Conservation (phyloP, 345 rosid genomes). For the Acer yangbiense region DNA sequence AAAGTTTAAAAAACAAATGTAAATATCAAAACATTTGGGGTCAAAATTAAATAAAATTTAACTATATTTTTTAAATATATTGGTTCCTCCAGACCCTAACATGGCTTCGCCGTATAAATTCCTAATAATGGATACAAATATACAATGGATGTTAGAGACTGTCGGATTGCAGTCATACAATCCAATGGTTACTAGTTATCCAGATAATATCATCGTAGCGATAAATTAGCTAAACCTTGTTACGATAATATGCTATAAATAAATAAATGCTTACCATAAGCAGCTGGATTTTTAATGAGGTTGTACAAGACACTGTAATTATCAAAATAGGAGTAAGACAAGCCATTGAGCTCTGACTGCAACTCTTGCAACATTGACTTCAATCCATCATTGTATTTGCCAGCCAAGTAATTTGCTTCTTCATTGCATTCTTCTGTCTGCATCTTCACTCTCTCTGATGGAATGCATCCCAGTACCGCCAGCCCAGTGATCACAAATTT, state of each 20-base stretch:
- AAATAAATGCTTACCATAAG: slow-evolving; percentile 38
- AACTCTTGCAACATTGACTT: slow-evolving; percentile 42
- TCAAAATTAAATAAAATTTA: too few species aligned
- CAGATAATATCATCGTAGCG: too few species aligned
- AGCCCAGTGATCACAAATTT: slow-evolving; percentile 57
- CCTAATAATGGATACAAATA: too few species aligned
- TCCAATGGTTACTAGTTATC: too few species aligned
- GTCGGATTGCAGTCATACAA: too few species aligned
- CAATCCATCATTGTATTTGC: slow-evolving; percentile 44
- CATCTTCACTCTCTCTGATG: slow-evolving; percentile 45
- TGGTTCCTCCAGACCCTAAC: too few species aligned
- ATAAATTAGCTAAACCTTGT: too few species aligned
- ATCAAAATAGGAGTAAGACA: slow-evolving; percentile 59
- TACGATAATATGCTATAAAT: not conserved
- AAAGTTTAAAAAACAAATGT: too few species aligned
- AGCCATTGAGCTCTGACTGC: slow-evolving; percentile 35
- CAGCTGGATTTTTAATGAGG: slow-evolving; percentile 50
- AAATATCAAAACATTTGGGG: too few species aligned
- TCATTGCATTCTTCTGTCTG: slow-evolving; percentile 45
- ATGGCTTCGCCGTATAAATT: too few species aligned
- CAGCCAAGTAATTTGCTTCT: slow-evolving; percentile 40
- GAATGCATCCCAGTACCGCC: slow-evolving; percentile 58
- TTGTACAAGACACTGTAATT: slow-evolving; percentile 38
- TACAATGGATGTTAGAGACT: too few species aligned
- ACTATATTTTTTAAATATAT: too few species aligned